A percentile compares a stretch with the other conserved stretches of the same genome.
phyloP scores from a whole-genome alignment of 768 basidiomycete species.

The Phaeotremella skinneri region DNA sequence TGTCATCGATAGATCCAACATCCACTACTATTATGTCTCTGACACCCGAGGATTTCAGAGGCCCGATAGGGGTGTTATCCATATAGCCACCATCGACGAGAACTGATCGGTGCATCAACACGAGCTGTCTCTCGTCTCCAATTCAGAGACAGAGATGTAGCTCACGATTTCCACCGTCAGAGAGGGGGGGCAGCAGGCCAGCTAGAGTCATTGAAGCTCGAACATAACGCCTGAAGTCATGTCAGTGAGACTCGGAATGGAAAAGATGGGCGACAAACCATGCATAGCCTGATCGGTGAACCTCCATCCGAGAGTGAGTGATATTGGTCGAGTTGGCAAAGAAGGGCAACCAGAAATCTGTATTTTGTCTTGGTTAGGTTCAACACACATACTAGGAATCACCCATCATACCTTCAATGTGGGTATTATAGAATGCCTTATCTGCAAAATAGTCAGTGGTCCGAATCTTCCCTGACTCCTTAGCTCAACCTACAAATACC shows the following conservation, averaged over 20 bases:
- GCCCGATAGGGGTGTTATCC: constrained; percentile 64
- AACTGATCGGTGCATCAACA: constrained; percentile 22
- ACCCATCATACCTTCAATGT: constrained; percentile 54
- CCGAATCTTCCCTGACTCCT: constrained; percentile 1
- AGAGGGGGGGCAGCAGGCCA: constrained; percentile 88
- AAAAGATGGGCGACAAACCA: constrained; percentile 77
- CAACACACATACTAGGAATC: not conserved
- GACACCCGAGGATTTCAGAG: constrained; percentile 90
- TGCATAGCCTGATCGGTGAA: constrained; percentile 97
- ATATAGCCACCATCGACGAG: constrained; percentile 54
- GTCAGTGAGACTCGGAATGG: not conserved
- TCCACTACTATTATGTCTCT: constrained; percentile 88
- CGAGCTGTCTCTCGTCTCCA: not conserved
- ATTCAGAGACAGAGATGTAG: not conserved
- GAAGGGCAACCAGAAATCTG: constrained; percentile 96
- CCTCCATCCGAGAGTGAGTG: constrained; percentile 91
- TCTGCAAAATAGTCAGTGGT: constrained; percentile 27
- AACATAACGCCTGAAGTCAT: constrained; percentile 49
- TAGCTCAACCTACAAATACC: constrained; percentile 80
- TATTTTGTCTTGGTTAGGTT: not conserved
- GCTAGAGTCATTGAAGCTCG: constrained; percentile 98
- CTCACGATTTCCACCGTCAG: constrained; percentile 74
- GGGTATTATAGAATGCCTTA: constrained; percentile 86
- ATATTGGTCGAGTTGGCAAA: constrained; percentile 99
- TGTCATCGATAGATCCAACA: constrained; percentile 92